phyloP scores from a whole-genome alignment of 2,329 filamentous ascomycete species.

The Talaromyces albobiverticillius region DNA sequence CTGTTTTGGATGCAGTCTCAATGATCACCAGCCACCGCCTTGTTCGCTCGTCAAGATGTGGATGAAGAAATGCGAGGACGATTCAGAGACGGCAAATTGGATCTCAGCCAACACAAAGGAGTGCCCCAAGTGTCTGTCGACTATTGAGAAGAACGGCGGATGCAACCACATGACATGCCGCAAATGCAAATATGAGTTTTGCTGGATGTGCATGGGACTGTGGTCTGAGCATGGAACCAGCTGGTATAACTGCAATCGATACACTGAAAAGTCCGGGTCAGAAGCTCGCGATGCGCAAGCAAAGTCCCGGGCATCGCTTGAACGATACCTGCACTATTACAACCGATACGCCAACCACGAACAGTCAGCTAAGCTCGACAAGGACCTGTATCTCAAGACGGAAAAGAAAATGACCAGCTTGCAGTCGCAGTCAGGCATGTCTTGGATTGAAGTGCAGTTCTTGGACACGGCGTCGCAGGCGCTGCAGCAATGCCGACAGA shows the following conservation, averaged over 20 bases:
- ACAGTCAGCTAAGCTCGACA: constrained; percentile 93
- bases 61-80: constrained; percentile 97
- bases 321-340: constrained; percentile 98
- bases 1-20: constrained; percentile 89
- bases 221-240: constrained; percentile 99
- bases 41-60: constrained; percentile 90
- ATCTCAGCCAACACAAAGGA: constrained; percentile 99
- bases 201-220: constrained; percentile 99
- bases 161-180: constrained; percentile 98
- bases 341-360: constrained; percentile 99
- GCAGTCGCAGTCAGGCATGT: constrained; percentile 90
- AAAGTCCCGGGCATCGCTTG: constrained; percentile 81
- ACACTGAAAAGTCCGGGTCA: constrained; percentile 89
- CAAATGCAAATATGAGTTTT: constrained; percentile 95
- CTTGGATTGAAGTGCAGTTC: constrained; percentile 99
- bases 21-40: constrained; percentile 89
- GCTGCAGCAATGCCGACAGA: constrained; percentile 94
- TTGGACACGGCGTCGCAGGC: constrained; percentile 89
- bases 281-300: constrained; percentile 92
- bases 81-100: constrained; percentile 98
- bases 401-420: constrained; percentile 99
- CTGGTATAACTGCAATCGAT: constrained; percentile 99
- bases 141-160: constrained; percentile 97
- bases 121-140: constrained; percentile 92
- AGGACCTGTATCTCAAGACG: constrained; percentile 92